phyloP scores from a whole-genome alignment of 352 stramenopile species.

The Phytophthora sp. region DNA sequence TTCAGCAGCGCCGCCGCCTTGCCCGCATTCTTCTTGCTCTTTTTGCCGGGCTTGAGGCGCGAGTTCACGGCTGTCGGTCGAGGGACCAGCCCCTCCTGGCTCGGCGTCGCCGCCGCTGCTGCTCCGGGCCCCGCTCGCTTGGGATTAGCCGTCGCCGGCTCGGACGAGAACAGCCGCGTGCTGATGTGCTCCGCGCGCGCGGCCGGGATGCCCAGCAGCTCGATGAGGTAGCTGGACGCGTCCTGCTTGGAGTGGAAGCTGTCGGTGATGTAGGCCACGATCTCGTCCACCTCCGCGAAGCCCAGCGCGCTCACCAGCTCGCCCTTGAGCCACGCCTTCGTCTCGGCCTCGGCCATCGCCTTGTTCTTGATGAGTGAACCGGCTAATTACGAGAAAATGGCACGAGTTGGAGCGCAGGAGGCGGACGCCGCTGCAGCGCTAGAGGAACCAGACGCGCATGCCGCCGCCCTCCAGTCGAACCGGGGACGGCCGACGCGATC shows the following conservation, averaged over 20 bases:
- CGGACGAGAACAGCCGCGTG: constrained; percentile 43
- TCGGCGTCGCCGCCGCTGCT: neutral
- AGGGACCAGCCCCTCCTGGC: constrained; percentile 48
- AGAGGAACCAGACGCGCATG: too few relatives aligned
- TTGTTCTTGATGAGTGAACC: neutral
- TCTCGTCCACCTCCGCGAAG: constrained; percentile 78
- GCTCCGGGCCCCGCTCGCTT: neutral
- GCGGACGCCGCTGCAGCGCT: too few relatives aligned
- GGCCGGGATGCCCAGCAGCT: constrained; percentile 65
- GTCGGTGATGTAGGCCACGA: constrained; percentile 57
- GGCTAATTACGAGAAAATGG: neutral
- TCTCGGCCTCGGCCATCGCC: constrained; percentile 37
- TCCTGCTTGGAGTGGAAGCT: constrained; percentile 56
- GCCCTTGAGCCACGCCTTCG: constrained; percentile 55
- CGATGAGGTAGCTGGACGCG: constrained; percentile 62
- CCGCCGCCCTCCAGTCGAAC: too few relatives aligned
- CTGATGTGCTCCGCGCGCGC: constrained; percentile 56
- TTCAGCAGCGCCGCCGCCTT: constrained; percentile 46
- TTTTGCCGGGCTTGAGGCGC: constrained; percentile 49
- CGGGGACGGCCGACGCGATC: too few relatives aligned
- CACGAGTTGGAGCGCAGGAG: too few relatives aligned
- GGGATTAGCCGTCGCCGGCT: constrained; percentile 1
- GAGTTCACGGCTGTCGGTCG: constrained; percentile 47
- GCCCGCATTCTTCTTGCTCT: constrained; percentile 40
- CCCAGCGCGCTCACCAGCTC: constrained; percentile 69